phyloP scores from a whole-genome alignment of 805 yeast species.

The Diddensiella caesifluorescens region DNA sequence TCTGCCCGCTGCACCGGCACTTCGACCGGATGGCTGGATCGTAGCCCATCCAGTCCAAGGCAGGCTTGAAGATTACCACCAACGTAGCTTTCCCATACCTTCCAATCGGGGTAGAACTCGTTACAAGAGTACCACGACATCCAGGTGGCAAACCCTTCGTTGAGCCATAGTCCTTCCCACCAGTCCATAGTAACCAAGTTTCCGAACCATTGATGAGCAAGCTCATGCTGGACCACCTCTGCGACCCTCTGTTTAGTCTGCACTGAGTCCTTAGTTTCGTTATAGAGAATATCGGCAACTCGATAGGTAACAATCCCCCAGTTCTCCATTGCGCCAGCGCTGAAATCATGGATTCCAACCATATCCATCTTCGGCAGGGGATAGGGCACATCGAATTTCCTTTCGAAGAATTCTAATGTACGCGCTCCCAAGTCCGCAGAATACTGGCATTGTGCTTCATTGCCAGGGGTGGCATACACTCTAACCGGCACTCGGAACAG shows the following conservation, averaged over 20 bases:
- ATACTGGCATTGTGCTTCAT: slow-evolving; percentile 56
- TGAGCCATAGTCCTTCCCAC: slow-evolving; percentile 91
- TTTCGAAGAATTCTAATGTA: slow-evolving; percentile 60
- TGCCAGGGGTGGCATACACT: slow-evolving; percentile 65
- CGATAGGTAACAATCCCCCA: slow-evolving; percentile 78
- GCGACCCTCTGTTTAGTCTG: slow-evolving; percentile 65
- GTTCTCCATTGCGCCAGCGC: slow-evolving; percentile 89
- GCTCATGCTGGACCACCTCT: slow-evolving; percentile 78
- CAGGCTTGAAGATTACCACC: slow-evolving; percentile 73
- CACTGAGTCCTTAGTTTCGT: slow-evolving; percentile 59
- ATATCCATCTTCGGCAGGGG: slow-evolving; percentile 80
- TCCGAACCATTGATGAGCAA: slow-evolving; percentile 92
- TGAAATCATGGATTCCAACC: slow-evolving; percentile 71
- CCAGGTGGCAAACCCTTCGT: slow-evolving; percentile 89
- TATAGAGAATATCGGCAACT: slow-evolving; percentile 56
- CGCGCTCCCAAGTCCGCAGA: slow-evolving; percentile 60
- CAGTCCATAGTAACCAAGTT: slow-evolving; percentile 85
- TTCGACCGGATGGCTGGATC: slow-evolving; percentile 71
- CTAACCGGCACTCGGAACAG: slow-evolving; percentile 58
- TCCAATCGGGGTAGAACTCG: slow-evolving; percentile 73
- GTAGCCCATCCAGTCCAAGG: slow-evolving; percentile 65
- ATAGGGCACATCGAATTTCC: slow-evolving; percentile 61
- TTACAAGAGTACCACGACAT: slow-evolving; percentile 69
- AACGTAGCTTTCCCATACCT: slow-evolving; percentile 71
- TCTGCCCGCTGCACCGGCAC: slow-evolving; percentile 74